Conservation (phyloP, 2,329 filamentous ascomycete species). For the Aureobasidium subglaciale region DNA sequence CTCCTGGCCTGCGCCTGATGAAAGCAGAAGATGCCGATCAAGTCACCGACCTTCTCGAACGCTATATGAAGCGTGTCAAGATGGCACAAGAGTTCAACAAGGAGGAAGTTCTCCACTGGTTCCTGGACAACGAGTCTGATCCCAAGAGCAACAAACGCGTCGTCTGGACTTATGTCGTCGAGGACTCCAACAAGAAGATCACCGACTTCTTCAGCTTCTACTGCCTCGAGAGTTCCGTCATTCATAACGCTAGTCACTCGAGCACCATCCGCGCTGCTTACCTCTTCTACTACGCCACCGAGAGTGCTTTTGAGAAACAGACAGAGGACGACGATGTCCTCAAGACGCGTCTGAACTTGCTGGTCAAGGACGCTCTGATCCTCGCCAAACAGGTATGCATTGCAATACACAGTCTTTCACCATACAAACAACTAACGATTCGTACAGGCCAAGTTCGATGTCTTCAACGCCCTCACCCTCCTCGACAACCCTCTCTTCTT, state of each 20-base stretch:
- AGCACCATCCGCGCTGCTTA: conserved; percentile 86
- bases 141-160: conserved; percentile 64
- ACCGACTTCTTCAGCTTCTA: conserved; percentile 99
- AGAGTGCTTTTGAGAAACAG: conserved; percentile 55
- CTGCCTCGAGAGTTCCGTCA: conserved; percentile 79
- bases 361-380: conserved; percentile 81
- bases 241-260: conserved; percentile 69
- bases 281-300: conserved; percentile 92
- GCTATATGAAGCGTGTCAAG: conserved; percentile 73
- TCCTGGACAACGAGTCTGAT: conserved; percentile 58
- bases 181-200: conserved; percentile 63
- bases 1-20: conserved; percentile 73
- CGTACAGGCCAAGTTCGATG: conserved; percentile 66
- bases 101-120: conserved; percentile 82
- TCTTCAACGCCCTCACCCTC: conserved; percentile 90
- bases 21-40: conserved; percentile 67
- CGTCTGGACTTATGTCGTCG: conserved; percentile 89
- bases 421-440: conserved; percentile 27
- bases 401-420: too few relatives aligned
- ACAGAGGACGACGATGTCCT: conserved; percentile 42
- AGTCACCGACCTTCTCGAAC: conserved; percentile 65
- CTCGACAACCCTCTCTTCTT: conserved; percentile 94
- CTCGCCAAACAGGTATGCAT: conserved; percentile 64
- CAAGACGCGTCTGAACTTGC: conserved; percentile 63
- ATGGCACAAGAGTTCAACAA: conserved; percentile 74